Base-by-base conservation (phyloP, 2,329 filamentous ascomycete genomes). In the Dichotomopilus funicola region DNA sequence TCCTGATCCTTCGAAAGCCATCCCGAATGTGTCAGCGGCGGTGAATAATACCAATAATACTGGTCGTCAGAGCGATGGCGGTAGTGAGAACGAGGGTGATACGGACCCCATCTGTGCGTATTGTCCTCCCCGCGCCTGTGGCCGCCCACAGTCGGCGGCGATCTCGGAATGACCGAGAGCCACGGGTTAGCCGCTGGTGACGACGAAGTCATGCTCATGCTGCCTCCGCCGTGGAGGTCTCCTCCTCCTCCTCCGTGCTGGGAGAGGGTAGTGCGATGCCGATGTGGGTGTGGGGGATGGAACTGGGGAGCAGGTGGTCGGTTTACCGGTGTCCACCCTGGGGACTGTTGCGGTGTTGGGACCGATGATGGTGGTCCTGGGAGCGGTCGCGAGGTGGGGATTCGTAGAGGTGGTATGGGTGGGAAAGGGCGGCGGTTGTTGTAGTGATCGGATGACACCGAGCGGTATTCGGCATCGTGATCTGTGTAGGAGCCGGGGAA, bases 381-480 rank as follows among this genome's bases (percentile, higher is more conserved):
- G 1, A 42, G 31, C 2, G 46, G 51, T 46, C 19, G 46, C 31
- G 51, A 27, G n/a, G 44, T 46, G 27, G 49, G 40, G 11, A 38
- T 46, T n/a, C 45, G 53, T 27, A 42, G 6, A 2, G 45, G 37
- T 11, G 53, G n/a, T 34, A 52, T 31, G 10, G 19, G 12, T 3
- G 34, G 33, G 27, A 49, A 48, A 9, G n/a, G 10, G 12, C 38
- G 43, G 6, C 49, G 50, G 10, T 5, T 7, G 40, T 42, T n/a
- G 44, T 57, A 52, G 10, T 63, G 55, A 8, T 62, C 54, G 11
- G 69, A 66, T 1, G 61, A 53, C 1, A 58, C 61, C 36, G 64
- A 66, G 34, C 64, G 65, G n/a, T 64, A 60, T 5, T 76, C 72
- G 10, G 68, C 65, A 42, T 78, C 75, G 0, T 71, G 71, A 43